Conservation (phyloP, 768 basidiomycete genomes). For the Auricularia cornea region DNA sequence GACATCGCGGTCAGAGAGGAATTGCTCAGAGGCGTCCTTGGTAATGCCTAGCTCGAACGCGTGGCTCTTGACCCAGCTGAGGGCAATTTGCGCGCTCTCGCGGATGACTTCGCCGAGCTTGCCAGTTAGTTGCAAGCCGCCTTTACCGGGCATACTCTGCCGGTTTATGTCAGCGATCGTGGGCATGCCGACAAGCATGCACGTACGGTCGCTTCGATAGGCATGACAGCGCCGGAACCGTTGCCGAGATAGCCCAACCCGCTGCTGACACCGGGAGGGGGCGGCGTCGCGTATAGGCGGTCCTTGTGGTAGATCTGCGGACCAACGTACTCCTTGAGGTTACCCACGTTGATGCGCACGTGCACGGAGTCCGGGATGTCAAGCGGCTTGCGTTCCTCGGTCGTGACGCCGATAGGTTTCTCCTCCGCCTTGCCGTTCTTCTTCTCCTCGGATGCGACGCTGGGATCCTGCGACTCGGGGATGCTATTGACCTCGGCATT, state of each 20-base stretch:
- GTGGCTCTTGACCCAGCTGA: conserved; percentile 89
- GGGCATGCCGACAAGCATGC: background rate
- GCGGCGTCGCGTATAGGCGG: conserved; percentile 69
- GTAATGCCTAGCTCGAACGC: conserved; percentile 87
- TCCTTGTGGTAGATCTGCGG: conserved; percentile 95
- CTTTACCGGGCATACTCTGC: conserved; percentile 97
- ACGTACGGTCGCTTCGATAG: conserved; percentile 85
- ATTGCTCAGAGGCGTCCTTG: conserved; percentile 55
- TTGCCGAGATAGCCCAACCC: conserved; percentile 95
- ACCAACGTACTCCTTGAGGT: conserved; percentile 93
- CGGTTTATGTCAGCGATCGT: conserved; percentile 6
- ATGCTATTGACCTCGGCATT: conserved; percentile 10
- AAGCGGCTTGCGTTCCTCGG: conserved; percentile 70
- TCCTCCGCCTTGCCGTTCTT: conserved; percentile 25
- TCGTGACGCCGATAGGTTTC: conserved; percentile 52
- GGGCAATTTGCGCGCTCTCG: conserved; percentile 89
- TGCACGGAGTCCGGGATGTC: conserved; percentile 70
- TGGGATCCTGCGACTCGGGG: conserved; percentile 44
- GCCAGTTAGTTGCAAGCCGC: conserved; percentile 83
- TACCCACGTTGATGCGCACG: conserved; percentile 75
- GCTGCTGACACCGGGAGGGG: conserved; percentile 89
- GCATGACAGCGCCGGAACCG: conserved; percentile 95
- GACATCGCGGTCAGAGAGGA: conserved; percentile 78
- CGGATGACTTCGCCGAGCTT: conserved; percentile 98
- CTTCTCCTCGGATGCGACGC: conserved; percentile 15